Evolutionary conservation across 2,329 filamentous ascomycete species (phyloP).

Genomic region (Laburnicola sp.): DNA sequence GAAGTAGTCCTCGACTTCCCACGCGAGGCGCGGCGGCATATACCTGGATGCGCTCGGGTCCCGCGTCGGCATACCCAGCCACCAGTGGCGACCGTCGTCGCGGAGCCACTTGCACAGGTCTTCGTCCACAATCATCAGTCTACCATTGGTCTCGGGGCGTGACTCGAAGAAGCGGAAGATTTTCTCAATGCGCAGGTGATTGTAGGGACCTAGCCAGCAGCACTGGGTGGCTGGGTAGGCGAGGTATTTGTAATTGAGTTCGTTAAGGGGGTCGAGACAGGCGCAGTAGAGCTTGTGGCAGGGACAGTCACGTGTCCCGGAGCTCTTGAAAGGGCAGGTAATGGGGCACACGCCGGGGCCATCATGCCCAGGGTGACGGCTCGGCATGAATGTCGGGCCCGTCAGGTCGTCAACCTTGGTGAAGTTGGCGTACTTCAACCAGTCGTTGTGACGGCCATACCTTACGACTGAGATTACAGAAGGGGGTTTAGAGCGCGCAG

Average conservation of each 20-base stretch:
- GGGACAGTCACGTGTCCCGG: constrained; percentile 25
- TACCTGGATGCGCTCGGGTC: background rate
- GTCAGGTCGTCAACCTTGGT: constrained; percentile 24
- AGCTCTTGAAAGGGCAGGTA: constrained; percentile 20
- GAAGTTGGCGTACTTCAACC: constrained; percentile 17
- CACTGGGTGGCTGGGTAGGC: constrained; percentile 17
- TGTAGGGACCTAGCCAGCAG: constrained; percentile 25
- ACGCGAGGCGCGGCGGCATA: constrained; percentile 17
- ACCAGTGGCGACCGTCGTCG: background rate
- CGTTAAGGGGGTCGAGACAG: constrained; percentile 23
- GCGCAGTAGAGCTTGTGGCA: constrained; percentile 23
- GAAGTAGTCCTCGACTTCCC: constrained; percentile 12
- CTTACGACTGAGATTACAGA: constrained; percentile 4
- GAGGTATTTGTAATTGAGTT: constrained; percentile 23
- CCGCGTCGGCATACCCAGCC: background rate
- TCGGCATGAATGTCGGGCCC: constrained; percentile 3
- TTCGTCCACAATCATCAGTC: constrained; percentile 30
- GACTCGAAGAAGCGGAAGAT: constrained; percentile 22
- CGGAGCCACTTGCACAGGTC: constrained; percentile 21
- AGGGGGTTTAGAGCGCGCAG: background rate
- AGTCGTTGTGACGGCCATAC: constrained; percentile 24
- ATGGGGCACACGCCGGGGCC: constrained; percentile 9
- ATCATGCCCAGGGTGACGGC: constrained; percentile 2
- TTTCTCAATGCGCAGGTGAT: constrained; percentile 23
- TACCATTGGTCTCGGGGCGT: constrained; percentile 18